Base-by-base conservation (phyloP, 2,329 filamentous ascomycete genomes). In the Chaetomium olivaceum region DNA sequence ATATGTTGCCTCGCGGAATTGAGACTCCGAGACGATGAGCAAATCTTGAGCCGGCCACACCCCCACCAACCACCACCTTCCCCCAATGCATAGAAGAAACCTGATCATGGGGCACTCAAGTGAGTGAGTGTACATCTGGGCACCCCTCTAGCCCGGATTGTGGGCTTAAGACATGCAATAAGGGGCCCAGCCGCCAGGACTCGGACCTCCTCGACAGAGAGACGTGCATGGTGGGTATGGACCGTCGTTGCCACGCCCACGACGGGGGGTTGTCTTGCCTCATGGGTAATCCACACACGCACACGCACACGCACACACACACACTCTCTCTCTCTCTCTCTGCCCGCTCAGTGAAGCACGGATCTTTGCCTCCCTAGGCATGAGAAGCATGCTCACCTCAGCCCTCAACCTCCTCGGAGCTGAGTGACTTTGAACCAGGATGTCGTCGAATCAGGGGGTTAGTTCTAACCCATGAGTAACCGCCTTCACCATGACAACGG, bases 91-190 rank as follows among this genome's bases (percentile, higher is more conserved):
- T 21, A 7, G 11, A 43, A 11, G 29, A 23, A 33, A 9, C 39
- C 23, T 66, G 64, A 58, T 66, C 62, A 68, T 66, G 63, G 59
- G 63, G 46, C 58, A 66, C n/a, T 21, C 51, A 21, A 48, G 57
- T 57, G 58, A 48, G 57, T 57, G 58, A 58, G 56, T 56, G 61
- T 25, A 21, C 43, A n/a, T 50, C n/a, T 43, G 39, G 16, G 27
- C 27, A 52, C 48, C 58, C 56, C 19, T 46, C 43, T 48, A 50
- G 11, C 46, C 46, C 48, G 46, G 61, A 43, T 54, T 66, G 39
- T 56, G 63, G 60, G 25, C 60, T 62, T 70, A 70, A 60, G 21
- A 63, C 25, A 59, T 67, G 69, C 65, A 70, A 70, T 68, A 70
- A 62, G 51, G 59, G 39, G 27, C 62, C 62, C 29, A 58, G 43